Evolutionary conservation across 768 basidiomycete genomes (phyloP), one percentile per base, ranked within the genome.

Genomic region (Naematelia aurantialba): DNA sequence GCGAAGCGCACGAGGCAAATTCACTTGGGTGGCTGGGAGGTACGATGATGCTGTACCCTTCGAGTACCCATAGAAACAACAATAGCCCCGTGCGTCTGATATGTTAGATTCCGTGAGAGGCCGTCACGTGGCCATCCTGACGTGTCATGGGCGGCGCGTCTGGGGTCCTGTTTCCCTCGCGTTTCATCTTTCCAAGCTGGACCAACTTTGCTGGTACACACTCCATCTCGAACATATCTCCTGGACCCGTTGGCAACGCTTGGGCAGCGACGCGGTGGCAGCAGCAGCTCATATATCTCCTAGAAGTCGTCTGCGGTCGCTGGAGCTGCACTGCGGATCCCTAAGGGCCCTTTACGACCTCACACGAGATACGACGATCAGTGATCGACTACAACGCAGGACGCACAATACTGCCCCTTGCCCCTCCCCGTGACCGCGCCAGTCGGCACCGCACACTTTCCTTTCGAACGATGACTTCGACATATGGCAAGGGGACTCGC

Each of bases 401-500:
- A 39, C 17, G 8, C 34, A 39, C 34, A 17, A 39, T 17, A 39
- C 34, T 17, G 17, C 34, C 34, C 34, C 17, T 39, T 17, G 8
- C 34, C 8, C 34, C 8, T 17, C 17, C 17, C 34, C 34, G 8
- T 17, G 8, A 8, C 34, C 34, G 17, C 8, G 8, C 34, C 17
- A 8, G 8, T 39, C 34, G 34, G 34, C 34, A n/a, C n/a, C n/a
- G n/a, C 34, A 39, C 17, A 39, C 8, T 39, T 8, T 39, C 34
- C 17, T 39, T 39, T 39, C 34, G 17, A 39, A 39, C 8, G 17
- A 71, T 71, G 69, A 26, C 67, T 14, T 63, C 67, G 29, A 48
- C 67, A n/a, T 76, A 76, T 55, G 46, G 61, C 55, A 76, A 76
- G 55, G 75, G 73, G 2, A 75, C 75, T 4, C 52, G 70, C 45